Evolutionary conservation across 257 asterid species (phyloP), one percentile per base, ranked within the genome.

Genomic region (Cruciata laevipes): DNA sequence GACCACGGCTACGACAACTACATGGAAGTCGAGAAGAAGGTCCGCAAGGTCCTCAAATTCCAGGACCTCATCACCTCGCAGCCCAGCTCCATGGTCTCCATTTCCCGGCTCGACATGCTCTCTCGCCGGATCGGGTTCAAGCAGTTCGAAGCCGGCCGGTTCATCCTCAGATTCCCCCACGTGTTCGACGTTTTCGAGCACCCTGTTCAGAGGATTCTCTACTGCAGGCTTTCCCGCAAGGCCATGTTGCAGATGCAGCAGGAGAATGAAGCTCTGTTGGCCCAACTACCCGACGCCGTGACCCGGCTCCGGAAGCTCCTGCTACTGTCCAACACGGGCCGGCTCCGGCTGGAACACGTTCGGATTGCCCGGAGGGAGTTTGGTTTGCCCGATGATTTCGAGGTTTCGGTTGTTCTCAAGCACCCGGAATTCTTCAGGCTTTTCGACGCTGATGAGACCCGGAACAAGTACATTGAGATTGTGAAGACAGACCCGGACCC

Each of bases 171-270:
- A 73, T 88, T 82, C 72, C 96, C 96, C 0, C 95, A 83, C 71
- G 91, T 91, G 65, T 88, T 91, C 66, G 94, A 91, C 68, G 78
- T 89, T n/a, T 89, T 91, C 31, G 98, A 91, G 33, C 98, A 91
- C 84, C 98, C 98, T 1, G 95, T 91, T 17, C 98, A 89, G 69
- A 74, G 98, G 51, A 86, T 91, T 35, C 86, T 91, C 13, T 89
- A 85, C 57, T 87, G 96, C 69, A 74, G 95, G 47, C 73, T 91
- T 0, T 66, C 94, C 17, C 85, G 94, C 11, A 85, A 79, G 49
- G 91, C 94, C 24, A 33, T 69, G 1, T 65, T 86, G 17, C 98
- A 91, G 67, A 89, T 89, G 16, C 77, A 83, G 78, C 89, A 73
- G 64, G 98, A 91, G 61, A 83, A 77, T 10, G 76, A 77, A 8